These are phyloP conservation scores for Cyclotella atomus DNA, from an alignment of 108 stramenopile species.

Conservation along the genomic window DNA sequence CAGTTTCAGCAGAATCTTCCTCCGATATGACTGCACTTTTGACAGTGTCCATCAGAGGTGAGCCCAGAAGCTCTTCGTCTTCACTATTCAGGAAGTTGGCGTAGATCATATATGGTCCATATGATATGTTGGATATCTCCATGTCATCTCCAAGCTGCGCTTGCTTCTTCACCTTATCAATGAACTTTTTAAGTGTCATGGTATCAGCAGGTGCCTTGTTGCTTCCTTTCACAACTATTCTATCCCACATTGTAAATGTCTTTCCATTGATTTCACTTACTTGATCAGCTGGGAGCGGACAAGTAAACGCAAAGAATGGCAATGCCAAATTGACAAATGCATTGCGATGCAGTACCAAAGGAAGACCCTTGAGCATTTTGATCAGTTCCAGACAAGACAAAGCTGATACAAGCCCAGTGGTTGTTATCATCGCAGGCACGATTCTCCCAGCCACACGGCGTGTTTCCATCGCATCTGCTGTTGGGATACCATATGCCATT, in stretches of 20 bases:
- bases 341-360: conserved; percentile 85
- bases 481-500: conserved; percentile 92
- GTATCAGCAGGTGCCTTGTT: conserved; percentile 58
- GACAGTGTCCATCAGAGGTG: conserved; percentile 60
- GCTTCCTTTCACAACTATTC: conserved; percentile 70
- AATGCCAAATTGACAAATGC: conserved; percentile 95
- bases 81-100: conserved; percentile 84
- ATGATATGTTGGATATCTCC: conserved; percentile 68
- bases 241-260: conserved; percentile 94
- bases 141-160: conserved; percentile 50
- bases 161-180: conserved; percentile 61
- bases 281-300: conserved; percentile 82
- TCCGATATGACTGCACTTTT: conserved; percentile 62
- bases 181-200: conserved; percentile 58
- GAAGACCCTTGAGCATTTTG: conserved; percentile 83
- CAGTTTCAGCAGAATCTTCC: conserved; percentile 58
- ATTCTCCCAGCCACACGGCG: conserved; percentile 96
- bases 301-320: conserved; percentile 95
- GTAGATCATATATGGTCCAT: conserved; percentile 82
- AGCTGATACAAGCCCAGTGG: conserved; percentile 95
- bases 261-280: conserved; percentile 60
- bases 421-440: conserved; percentile 98
- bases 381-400: conserved; percentile 93
- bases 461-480: conserved; percentile 93
- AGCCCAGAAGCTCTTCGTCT: conserved; percentile 69